Conservation (phyloP, 352 stramenopile species). For the Blastocystis sp. region DNA sequence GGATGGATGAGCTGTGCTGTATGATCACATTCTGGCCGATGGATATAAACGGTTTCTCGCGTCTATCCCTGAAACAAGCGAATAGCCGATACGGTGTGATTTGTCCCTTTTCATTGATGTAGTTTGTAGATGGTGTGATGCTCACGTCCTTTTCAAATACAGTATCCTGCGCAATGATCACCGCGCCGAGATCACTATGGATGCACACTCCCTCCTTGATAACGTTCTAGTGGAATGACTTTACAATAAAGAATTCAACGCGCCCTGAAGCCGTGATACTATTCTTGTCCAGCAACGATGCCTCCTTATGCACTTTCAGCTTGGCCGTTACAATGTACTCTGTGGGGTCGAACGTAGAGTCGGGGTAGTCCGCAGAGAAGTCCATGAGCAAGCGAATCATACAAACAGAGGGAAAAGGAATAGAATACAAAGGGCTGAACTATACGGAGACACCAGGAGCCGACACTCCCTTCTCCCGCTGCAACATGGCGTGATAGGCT, state of each 20-base stretch:
- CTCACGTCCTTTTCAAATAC: conserved; percentile 14
- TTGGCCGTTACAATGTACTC: conserved; percentile 15
- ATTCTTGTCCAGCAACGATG: background rate
- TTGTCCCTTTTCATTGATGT: conserved; percentile 27
- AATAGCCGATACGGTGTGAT: background rate
- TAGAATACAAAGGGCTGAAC: background rate
- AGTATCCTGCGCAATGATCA: conserved; percentile 11
- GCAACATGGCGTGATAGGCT: conserved; percentile 13
- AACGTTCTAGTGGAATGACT: conserved; percentile 10
- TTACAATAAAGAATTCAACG: background rate
- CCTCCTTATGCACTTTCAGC: conserved; percentile 50
- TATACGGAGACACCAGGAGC: background rate
- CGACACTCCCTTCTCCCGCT: conserved; percentile 3
- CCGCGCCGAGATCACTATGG: conserved; percentile 10
- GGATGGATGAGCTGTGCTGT: background rate
- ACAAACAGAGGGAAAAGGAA: background rate
- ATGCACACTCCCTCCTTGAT: conserved; percentile 32
- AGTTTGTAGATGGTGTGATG: conserved; percentile 49
- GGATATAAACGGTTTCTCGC: conserved; percentile 31
- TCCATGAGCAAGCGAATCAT: conserved; percentile 37
- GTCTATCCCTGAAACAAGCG: background rate
- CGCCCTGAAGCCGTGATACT: conserved; percentile 13
- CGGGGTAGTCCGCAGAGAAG: conserved; percentile 9
- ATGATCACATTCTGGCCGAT: conserved; percentile 45
- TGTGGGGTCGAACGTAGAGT: background rate